phyloP scores from a whole-genome alignment of 192 early-diverging fungal genomes.

The Funneliformis mosseae region DNA sequence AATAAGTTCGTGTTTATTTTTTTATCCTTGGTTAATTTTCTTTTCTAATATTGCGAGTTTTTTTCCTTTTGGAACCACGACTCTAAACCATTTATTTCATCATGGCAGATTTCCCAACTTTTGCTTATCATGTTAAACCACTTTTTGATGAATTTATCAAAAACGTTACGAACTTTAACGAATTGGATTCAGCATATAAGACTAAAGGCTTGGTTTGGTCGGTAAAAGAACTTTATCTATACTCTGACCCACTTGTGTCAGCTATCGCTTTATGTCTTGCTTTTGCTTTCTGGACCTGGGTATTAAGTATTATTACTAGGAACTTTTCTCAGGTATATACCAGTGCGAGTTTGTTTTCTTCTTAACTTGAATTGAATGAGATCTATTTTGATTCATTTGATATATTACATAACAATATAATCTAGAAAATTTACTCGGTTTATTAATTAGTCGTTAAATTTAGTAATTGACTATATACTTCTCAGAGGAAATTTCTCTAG shows the following conservation, averaged over 20 bases:
- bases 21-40: too few species aligned
- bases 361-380: too few species aligned
- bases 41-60: neutral
- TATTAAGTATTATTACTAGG: neutral
- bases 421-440: too few species aligned
- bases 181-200: neutral
- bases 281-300: neutral
- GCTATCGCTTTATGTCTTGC: neutral
- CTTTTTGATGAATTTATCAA: neutral
- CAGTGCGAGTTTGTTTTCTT: neutral
- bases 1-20: too few species aligned
- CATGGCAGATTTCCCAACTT: neutral
- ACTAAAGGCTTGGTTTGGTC: neutral
- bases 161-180: neutral
- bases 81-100: neutral
- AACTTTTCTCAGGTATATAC: neutral
- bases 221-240: neutral
- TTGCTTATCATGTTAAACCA: neutral
- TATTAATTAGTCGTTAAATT: too few species aligned
- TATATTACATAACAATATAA: too few species aligned
- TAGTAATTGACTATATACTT: too few species aligned
- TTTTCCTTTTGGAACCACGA: neutral
- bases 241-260: neutral
- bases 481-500: too few species aligned
- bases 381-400: too few species aligned